Conservation (phyloP, 257 asterid genomes). For the Leptodermis oblonga region DNA sequence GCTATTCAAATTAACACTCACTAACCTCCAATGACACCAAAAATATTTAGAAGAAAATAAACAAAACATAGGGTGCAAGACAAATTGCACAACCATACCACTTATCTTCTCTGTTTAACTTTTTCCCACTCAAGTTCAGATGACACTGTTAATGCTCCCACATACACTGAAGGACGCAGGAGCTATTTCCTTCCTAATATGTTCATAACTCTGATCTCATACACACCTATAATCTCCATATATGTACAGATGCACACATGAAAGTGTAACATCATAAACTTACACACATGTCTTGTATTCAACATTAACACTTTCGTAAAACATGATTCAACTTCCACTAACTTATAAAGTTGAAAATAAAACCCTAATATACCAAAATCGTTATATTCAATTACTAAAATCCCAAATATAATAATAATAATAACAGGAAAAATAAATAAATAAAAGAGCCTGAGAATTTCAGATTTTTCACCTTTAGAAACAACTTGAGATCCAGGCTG, state of each 20-base stretch:
- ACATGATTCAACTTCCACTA: not conserved
- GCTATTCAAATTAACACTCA: not conserved
- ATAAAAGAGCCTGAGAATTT: not conserved
- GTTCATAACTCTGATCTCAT: not conserved
- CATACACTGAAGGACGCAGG: not conserved
- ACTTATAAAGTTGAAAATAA: not conserved
- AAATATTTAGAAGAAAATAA: too few relatives aligned
- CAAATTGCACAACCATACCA: not conserved
- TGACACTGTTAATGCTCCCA: not conserved
- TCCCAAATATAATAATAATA: not conserved
- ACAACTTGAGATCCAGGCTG: slow-evolving; percentile 32
- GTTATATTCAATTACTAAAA: not conserved
- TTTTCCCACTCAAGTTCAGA: not conserved
- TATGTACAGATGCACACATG: not conserved
- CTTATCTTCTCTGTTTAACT: too few relatives aligned
- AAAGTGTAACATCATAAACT: not conserved
- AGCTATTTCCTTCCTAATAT: not conserved
- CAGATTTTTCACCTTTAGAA: slow-evolving; percentile 23
- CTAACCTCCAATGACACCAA: not conserved
- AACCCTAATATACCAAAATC: not conserved
- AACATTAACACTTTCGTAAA: not conserved
- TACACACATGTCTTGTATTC: not conserved
- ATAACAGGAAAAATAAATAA: not conserved
- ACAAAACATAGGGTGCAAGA: not conserved
- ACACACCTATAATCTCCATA: not conserved